Base-by-base conservation (phyloP, 345 rosid genomes). In the Lumnitzera racemosa region DNA sequence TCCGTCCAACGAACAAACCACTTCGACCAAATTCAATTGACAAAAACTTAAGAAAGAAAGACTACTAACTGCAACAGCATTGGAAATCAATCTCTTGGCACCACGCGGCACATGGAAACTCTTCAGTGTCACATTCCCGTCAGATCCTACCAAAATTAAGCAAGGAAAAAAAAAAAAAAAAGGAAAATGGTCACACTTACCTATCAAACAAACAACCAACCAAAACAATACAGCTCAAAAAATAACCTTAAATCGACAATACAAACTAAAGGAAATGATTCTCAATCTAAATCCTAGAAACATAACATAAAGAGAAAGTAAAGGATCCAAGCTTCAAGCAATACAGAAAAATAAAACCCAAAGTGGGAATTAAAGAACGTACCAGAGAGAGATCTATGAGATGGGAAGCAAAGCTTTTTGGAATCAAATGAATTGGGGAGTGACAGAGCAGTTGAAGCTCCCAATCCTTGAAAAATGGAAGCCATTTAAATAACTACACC, bases 31-130 rank as follows among this genome's bases (percentile, higher is more conserved):
- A 36, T 36, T 36, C 43, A 36, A 36, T 36, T 7, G 43, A 36
- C 16, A 11, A 57, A 20, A 57, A 36, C 27, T 5, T 48, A 20
- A 31, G 36, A 47, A 16, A 15, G 25, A 14, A 47, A 58, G 55
- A 66, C 2, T 3, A 58, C 51, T 76, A 64, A 88, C 97, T 54
- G 88, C 94, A 72, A 90, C 88, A 62, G 96, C 97, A 76, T 84
- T 85, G 53, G 91, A 36, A 62, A 79, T 76, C 78, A 79, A 66
- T 31, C 70, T 76, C 36, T 82, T 76, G 50, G 76, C 63, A 64
- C 76, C 73, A 36, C 41, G 62, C 61, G 74, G 76, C 50, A 63
- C 31, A 61, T 80, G 9, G 72, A 51, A 13, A 1, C 36, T 25
- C 53, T 24, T 49, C 55, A 56, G 20, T 57, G 15, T 46, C 60